Base-by-base conservation (phyloP, 2,329 filamentous ascomycete species). In the Chaetomiaceae sp. region DNA sequence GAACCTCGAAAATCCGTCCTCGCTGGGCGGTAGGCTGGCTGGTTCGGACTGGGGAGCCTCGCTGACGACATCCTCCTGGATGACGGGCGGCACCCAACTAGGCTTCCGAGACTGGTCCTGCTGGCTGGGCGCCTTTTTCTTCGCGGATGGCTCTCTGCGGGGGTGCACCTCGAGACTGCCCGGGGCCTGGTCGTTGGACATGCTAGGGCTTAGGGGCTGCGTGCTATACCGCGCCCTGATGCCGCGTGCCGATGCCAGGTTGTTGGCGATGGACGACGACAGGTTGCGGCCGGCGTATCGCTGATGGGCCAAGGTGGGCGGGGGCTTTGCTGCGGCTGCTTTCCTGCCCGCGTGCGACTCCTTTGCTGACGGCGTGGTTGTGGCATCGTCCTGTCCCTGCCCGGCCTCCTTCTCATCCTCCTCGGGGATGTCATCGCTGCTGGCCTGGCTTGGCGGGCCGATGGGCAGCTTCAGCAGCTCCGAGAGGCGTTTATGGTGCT, bases 1-100 rank as follows among this genome's bases (percentile, higher is more conserved):
- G 70, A 97, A 99, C 48, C 84, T 82, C 6, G 88, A 82, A 65
- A 96, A 99, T 5, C 88, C 85, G 50, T 92, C 90, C 27, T 95
- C 89, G 59, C 69, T 72, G 3, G 62, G 41, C 9, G 50, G 33
- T 7, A 54, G 44, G 33, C 35, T 47, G 27, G 6, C 19, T 9
- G 50, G 58, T 2, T 62, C 61, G 2, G 62, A 41, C 38, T 66
- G 59, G 8, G 63, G 49, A 19, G 58, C 10, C 14, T 54, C 44
- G 30, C 14, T 31, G 35, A 16, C 39, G 23, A 27, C 56, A 60
- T 63, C 60, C 51, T 55, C 47, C 54, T 65, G 61, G 61, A 44
- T 61, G 2, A 66, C 66, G 1, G 78, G 75, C 17, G 75, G 75
- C 0, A 78, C 66, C 73, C 77, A 77, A 44, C 71, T 75, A 2